phyloP scores from a whole-genome alignment of 2,329 filamentous ascomycete genomes.

The Huntiella bhutanensis region DNA sequence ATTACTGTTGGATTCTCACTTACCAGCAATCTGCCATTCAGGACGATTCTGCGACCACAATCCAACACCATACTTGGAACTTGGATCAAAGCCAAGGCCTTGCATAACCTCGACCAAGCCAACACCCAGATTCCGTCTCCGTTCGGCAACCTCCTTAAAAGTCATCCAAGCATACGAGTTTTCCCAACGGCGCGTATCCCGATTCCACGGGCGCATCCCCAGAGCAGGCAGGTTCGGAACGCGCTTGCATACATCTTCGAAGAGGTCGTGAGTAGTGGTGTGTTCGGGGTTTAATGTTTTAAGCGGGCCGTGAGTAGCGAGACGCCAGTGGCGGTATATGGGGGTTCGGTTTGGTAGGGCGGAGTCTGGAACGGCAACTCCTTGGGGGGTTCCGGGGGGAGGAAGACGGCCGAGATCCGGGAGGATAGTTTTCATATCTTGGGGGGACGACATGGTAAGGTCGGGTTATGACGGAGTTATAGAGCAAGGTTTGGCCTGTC shows the following conservation, averaged over 20 bases:
- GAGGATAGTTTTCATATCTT: slow-evolving; percentile 4
- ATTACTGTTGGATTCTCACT: slow-evolving; percentile 9
- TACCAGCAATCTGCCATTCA: slow-evolving; percentile 71
- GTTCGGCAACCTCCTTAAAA: slow-evolving; percentile 59
- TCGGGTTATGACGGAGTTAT: too few species aligned
- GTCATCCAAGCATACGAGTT: slow-evolving; percentile 68
- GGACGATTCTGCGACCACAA: slow-evolving; percentile 73
- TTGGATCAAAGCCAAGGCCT: slow-evolving; percentile 42
- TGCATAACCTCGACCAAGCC: slow-evolving; percentile 71
- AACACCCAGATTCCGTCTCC: slow-evolving; percentile 68
- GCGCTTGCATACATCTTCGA: slow-evolving; percentile 47
- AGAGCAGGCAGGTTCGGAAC: slow-evolving; percentile 53
- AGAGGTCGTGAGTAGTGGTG: slow-evolving; percentile 60
- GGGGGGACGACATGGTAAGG: neutral
- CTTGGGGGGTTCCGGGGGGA: slow-evolving; percentile 59
- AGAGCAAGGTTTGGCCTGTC: neutral
- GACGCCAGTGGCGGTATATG: slow-evolving; percentile 70
- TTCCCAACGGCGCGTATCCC: slow-evolving; percentile 50
- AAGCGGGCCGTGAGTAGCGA: slow-evolving; percentile 51
- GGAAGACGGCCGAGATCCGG: slow-evolving; percentile 38
- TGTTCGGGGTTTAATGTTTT: slow-evolving; percentile 52
- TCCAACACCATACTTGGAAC: slow-evolving; percentile 52
- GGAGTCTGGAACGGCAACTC: slow-evolving; percentile 56
- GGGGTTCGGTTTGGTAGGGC: slow-evolving; percentile 52
- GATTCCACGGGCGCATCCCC: slow-evolving; percentile 64